A percentile compares a stretch with the other conserved stretches of the same genome.
Evolutionary conservation across 139 green algal species (phyloP).

Genomic region (Marvania coccoides): DNA sequence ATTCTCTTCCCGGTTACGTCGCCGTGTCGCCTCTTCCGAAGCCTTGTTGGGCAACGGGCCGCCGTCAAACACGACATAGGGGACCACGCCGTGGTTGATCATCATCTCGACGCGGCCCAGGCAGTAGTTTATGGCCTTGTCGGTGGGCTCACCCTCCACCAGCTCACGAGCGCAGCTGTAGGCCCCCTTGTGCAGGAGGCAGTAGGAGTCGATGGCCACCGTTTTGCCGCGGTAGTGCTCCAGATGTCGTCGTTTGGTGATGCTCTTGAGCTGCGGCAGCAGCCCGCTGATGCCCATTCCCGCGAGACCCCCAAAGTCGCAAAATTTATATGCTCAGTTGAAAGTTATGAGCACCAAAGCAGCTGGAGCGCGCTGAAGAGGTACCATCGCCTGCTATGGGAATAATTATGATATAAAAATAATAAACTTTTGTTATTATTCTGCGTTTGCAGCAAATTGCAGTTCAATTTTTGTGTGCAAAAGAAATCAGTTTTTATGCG

Average conservation of each 20-base stretch:
- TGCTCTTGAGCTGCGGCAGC: slow-evolving; percentile 68
- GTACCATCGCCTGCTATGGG: not conserved
- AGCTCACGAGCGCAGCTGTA: slow-evolving; percentile 86
- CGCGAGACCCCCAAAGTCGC: no score
- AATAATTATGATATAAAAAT: no score
- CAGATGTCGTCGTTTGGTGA: slow-evolving; percentile 54
- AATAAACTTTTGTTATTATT: no score
- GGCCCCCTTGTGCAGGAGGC: slow-evolving; percentile 86
- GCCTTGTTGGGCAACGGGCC: slow-evolving; percentile 82
- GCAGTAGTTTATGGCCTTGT: slow-evolving; percentile 83
- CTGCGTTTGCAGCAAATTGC: no score
- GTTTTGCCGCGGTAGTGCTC: slow-evolving; percentile 61
- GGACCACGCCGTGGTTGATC: slow-evolving; percentile 55
- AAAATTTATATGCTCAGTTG: no score
- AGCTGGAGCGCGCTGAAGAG: not conserved
- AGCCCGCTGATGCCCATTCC: slow-evolving; percentile 85
- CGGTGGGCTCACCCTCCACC: slow-evolving; percentile 60
- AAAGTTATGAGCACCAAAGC: no score
- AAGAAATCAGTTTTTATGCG: no score
- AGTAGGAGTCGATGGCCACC: slow-evolving; percentile 91
- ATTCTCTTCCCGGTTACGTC: slow-evolving; percentile 37
- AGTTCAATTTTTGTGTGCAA: no score
- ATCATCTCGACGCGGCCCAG: slow-evolving; percentile 77
- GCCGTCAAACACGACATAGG: slow-evolving; percentile 92
- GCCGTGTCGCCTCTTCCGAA: slow-evolving; percentile 67